Percentiles rank a stretch among this genome's conserved stretches.
Evolutionary conservation across 2,329 filamentous ascomycete species (phyloP).

Genomic region (Aureobasidium vineae): DNA sequence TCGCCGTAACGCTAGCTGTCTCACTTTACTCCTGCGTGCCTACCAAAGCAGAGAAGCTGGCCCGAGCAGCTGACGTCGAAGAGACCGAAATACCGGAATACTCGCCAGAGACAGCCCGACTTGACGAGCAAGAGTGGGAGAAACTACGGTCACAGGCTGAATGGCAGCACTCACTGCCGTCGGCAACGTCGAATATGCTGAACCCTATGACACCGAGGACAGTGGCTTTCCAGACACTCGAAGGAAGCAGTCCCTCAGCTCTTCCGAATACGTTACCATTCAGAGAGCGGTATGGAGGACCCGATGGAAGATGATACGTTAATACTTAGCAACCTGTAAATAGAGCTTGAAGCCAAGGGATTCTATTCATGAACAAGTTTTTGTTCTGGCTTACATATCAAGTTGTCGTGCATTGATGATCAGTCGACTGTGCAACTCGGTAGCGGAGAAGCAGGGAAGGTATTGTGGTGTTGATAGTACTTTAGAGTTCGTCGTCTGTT

Average conservation of each 20-base stretch:
- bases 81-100: conserved; percentile 32
- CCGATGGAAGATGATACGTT: conserved; percentile 19
- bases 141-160: conserved; percentile 48
- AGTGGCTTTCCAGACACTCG: conserved; percentile 64
- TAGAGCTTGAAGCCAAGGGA: not conserved
- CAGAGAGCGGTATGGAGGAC: conserved; percentile 33
- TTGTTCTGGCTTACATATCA: conserved; percentile 17
- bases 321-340: conserved; percentile 5
- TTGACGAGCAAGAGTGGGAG: conserved; percentile 55
- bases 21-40: conserved; percentile 57
- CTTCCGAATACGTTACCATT: conserved; percentile 32
- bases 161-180: conserved; percentile 44
- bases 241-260: conserved; percentile 33
- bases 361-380: not conserved
- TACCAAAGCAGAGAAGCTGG: conserved; percentile 37
- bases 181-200: conserved; percentile 45
- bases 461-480: not conserved
- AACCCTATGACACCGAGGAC: conserved; percentile 62
- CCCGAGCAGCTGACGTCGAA: conserved; percentile 34
- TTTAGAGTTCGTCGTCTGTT: conserved; percentile 36
- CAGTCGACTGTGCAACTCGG: not conserved
- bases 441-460: not conserved
- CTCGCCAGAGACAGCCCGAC: conserved; percentile 38
- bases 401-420: not conserved
- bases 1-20: conserved; percentile 58